Conservation (phyloP, 148 eudicot species). For the Rhododendron williamsianum region DNA sequence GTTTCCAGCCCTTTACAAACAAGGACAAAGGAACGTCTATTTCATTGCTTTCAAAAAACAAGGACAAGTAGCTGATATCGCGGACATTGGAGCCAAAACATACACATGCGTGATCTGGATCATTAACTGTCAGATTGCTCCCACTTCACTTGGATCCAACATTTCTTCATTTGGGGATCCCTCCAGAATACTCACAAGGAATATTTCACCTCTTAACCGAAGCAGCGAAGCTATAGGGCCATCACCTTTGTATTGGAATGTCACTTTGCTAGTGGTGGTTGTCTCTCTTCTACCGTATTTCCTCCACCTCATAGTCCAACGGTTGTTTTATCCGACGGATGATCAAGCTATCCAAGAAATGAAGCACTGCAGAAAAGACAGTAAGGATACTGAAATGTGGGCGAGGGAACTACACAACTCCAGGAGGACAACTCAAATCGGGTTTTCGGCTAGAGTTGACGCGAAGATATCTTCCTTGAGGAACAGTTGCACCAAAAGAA, state of each 20-base stretch:
- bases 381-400: conserved; percentile 27
- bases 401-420: conserved; percentile 33
- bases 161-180: too few species aligned
- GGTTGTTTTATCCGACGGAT: conserved; percentile 33
- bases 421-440: conserved; percentile 25
- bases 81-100: conserved; percentile 27
- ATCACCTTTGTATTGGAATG: too few species aligned
- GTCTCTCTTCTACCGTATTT: too few species aligned
- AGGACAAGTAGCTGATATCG: conserved; percentile 28
- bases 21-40: conserved; percentile 32
- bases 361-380: conserved; percentile 18
- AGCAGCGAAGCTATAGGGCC: too few species aligned
- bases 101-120: conserved; percentile 40
- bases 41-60: conserved; percentile 28
- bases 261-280: too few species aligned
- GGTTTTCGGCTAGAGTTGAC: conserved; percentile 41
- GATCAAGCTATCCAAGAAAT: conserved; percentile 41
- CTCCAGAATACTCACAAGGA: too few species aligned
- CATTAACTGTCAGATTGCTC: conserved; percentile 47
- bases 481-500: conserved; percentile 21
- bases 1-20: conserved; percentile 45
- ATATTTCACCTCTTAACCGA: too few species aligned
- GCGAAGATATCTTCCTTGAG: conserved; percentile 30
- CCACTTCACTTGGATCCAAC: conserved; percentile 10
- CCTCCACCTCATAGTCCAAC: conserved; percentile 18